Base-by-base conservation (phyloP, 441 rosid species). In the Kokia cookei region DNA sequence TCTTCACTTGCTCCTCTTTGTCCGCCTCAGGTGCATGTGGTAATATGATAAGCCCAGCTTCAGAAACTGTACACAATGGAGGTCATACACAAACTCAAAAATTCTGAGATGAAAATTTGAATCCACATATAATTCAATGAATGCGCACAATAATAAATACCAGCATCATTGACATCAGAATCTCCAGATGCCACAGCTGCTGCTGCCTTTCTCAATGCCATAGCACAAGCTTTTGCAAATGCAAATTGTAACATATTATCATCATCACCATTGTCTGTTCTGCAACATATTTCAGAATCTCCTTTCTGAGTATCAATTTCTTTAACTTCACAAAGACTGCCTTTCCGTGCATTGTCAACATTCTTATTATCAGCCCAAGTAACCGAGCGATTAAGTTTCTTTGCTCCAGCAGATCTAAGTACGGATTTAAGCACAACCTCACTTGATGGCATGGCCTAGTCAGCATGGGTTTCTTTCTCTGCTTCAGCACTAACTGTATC, bases 141-240 rank as follows among this genome's bases (percentile, higher is more conserved):
- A 64, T 7, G 40, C 26, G 37, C 51, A 17, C 47, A 47, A 48
- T 37, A 51, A 76, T 29, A 29, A 86, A 29, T 87, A 95, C 99
- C 83, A 19, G 90, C 90, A 79, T 90, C 85, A 74, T 60, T 58
- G 53, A 65, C 82, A 82, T 86, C 89, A 73, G 78, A 83, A 73
- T 85, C 83, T 75, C 92, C 93, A 65, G 88, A 80, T 35, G 90
- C 85, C 83, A 87, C 89, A 80, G 89, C 91, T 77, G 88, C 95
- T 15, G 92, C 93, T 75, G 98, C 96, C 78, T 82, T 82, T 81
- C 87, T 88, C 84, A 93, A 84, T 47, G 98, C 97, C 77, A 66
- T 27, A 60, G 91, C 97, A 71, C 92, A 89, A 37, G 93, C 92
- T 86, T 90, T 97, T 7, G 99, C 97, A 68, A 92, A 93, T 42